A percentile compares a stretch with the other conserved stretches of the same genome.
phyloP scores from a whole-genome alignment of 1,284 basidiomycete genomes.

The Agroathelia rolfsii region DNA sequence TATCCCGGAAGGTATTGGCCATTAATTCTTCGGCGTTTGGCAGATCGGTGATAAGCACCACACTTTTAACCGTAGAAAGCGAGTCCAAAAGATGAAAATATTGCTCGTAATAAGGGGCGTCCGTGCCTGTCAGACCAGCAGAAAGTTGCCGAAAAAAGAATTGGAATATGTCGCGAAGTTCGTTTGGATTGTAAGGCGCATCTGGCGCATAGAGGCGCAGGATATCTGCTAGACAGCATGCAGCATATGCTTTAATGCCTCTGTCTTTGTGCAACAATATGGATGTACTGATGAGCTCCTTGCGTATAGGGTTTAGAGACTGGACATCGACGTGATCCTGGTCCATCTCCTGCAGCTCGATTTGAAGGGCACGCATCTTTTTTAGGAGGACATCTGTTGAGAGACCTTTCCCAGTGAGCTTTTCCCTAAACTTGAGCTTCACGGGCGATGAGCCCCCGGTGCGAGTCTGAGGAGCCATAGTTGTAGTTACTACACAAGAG shows the following conservation, averaged over 20 bases:
- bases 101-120: conserved; percentile 74
- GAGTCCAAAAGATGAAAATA: conserved; percentile 91
- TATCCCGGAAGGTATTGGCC: conserved; percentile 71
- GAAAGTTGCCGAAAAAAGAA: conserved; percentile 86
- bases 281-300: conserved; percentile 72
- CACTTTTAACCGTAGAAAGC: conserved; percentile 88
- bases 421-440: conserved; percentile 71
- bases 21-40: conserved; percentile 83
- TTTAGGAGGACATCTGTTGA: conserved; percentile 74
- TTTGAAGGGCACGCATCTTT: conserved; percentile 75
- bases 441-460: conserved; percentile 39
- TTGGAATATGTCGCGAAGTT: conserved; percentile 90
- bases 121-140: conserved; percentile 61
- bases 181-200: conserved; percentile 84
- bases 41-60: conserved; percentile 89
- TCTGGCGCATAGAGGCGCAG: conserved; percentile 93
- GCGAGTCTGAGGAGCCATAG: conserved; percentile 67
- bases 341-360: conserved; percentile 76
- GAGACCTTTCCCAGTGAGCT: conserved; percentile 60
- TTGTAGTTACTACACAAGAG: too few species aligned
- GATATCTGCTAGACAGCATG: conserved; percentile 91
- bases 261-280: conserved; percentile 90
- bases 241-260: conserved; percentile 88
- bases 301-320: conserved; percentile 61
- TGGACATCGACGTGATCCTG: conserved; percentile 77